Base-by-base conservation (phyloP, 768 basidiomycete genomes). In the Hebeloma cylindrosporum region DNA sequence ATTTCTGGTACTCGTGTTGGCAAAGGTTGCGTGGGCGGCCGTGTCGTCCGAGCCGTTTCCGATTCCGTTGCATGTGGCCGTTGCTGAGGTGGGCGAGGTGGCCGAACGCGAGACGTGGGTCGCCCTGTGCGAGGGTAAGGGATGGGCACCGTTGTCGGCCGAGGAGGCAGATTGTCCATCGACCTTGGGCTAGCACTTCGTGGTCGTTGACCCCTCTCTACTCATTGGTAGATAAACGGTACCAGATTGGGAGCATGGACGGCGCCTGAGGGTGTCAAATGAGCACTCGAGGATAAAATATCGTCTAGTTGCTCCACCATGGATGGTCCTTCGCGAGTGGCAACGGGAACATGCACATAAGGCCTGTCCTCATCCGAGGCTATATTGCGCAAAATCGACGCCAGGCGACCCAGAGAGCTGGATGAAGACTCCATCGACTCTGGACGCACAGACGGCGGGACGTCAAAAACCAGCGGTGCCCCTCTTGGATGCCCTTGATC, bases 291-390 rank as follows among this genome's bases (percentile, higher is more conserved):
- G n/a, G 75, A 72, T 20, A 88, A 53, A 25, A 87, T 71, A 6
- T 82, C 79, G 45, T 80, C 76, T 4, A 88, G 60, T 41, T 79
- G 75, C 38, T 83, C 74, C 7, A 78, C 77, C 27, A 87, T 65
- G 0, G 83, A 77, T 3, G 69, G 75, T 6, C 75, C 77, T 21
- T 70, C 52, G 5, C 71, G 72, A 4, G 71, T 60, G 4, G 79
- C 72, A 7, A 69, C 61, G 4, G 77, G 75, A n/a, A 78, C 64
- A 0, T 75, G 72, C 58, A 61, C 65, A 46, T 62, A 63, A 9
- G 51, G 60, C 11, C 42, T 48, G 28, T 59, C 54, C 3, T 44
- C 43, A 3, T 57, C 51, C 22, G 53, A 37, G 0, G 54, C 56
- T 29, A 62, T 52, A 14, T 52, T 56, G 6, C 37, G 56, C 14